Evolutionary conservation across 2,329 filamentous ascomycete species (phyloP), one percentile per base, ranked within the genome.

Genomic region (Cercospora citrullina): DNA sequence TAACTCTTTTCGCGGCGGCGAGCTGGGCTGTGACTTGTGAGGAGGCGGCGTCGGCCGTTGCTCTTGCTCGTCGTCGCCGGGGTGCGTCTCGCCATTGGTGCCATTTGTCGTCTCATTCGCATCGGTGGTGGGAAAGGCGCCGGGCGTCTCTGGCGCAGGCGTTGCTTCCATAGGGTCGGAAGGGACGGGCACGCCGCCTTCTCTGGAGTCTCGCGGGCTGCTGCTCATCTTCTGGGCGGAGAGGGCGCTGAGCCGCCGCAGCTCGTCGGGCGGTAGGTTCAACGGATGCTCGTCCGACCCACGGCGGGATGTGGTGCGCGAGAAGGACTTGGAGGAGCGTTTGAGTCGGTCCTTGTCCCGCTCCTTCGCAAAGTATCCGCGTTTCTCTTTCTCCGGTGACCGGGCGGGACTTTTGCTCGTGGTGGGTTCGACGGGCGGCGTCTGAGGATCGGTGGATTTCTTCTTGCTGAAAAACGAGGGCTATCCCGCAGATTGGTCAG

Each of bases 251-350:
- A 91, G 81, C 70, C 92, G 89, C 79, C 91, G 91, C 76, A 93
- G 87, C 85, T 97, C 90, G 83, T 97, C 93, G 58, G 93, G 93
- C 2, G 91, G 93, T 63, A 97, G 86, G 45, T 94, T 94, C 80
- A 97, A 94, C 2, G 89, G 90, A 78, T 94, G 87, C 71, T 85
- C 84, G 77, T 92, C 89, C 76, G 79, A 78, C 70, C 74, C 76
- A 64, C 74, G 69, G 79, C 79, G 78, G 76, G 80, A 78, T 71
- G 80, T 79, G 73, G 72, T 74, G 70, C 73, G 73, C 42, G 69
- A 69, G 73, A 74, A 72, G 36, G 69, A 71, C 58, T 71, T 73
- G 64, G 66, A 69, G 63, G 62, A 63, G 18, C 73, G 71, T 53
- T 73, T 65, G 71, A 33, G 71, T 69, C 70, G 70, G 28, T 74